Conservation (phyloP, 2,329 filamentous ascomycete genomes). For the Fonsecaea nubica region DNA sequence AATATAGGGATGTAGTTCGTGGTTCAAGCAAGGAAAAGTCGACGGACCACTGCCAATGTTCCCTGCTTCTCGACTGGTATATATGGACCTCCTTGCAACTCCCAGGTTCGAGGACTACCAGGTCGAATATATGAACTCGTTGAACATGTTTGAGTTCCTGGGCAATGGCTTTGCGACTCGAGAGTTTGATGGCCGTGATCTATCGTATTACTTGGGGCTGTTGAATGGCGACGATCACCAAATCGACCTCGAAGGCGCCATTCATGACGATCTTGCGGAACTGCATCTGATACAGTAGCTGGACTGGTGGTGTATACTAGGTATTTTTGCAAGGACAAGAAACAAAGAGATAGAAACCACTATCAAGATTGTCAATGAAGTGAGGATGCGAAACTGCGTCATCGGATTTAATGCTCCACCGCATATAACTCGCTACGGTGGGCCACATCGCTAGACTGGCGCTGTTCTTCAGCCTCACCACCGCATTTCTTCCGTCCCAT, state of each 20-base stretch:
- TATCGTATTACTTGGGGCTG: slow-evolving; percentile 50
- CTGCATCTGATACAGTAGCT: slow-evolving; percentile 23
- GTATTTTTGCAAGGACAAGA: background rate
- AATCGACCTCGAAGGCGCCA: slow-evolving; percentile 29
- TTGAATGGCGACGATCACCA: slow-evolving; percentile 30
- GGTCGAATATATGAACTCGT: slow-evolving; percentile 49
- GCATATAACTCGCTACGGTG: background rate
- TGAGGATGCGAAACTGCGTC: background rate
- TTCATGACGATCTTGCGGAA: slow-evolving; percentile 29
- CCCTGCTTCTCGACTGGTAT: slow-evolving; percentile 49
- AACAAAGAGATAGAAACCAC: background rate
- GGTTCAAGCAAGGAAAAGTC: slow-evolving; percentile 38
- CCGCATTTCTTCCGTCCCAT: background rate
- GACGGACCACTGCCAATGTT: slow-evolving; percentile 44
- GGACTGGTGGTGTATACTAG: background rate
- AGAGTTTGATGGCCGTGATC: slow-evolving; percentile 55
- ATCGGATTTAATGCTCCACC: background rate
- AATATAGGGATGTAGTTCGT: slow-evolving; percentile 23
- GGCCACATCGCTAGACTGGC: background rate
- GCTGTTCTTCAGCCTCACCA: background rate
- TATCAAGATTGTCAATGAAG: background rate
- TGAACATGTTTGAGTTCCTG: slow-evolving; percentile 46
- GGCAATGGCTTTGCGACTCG: slow-evolving; percentile 53
- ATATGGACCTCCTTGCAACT: slow-evolving; percentile 47
- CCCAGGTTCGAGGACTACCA: slow-evolving; percentile 52